Conservation (phyloP, 257 asterid genomes). For the Anisodus acutangulus region DNA sequence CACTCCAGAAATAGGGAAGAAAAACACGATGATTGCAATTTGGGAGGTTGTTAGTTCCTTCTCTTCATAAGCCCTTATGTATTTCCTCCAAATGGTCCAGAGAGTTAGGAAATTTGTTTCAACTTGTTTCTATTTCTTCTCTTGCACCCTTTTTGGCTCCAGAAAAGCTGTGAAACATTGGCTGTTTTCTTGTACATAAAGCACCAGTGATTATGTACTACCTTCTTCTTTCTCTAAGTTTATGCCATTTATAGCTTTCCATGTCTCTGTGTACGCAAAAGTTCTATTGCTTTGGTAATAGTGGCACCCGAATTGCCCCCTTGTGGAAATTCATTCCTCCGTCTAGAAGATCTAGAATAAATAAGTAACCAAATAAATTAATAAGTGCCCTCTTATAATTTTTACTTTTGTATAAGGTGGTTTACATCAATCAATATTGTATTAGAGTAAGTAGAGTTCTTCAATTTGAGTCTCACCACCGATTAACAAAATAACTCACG, state of each 20-base stretch:
- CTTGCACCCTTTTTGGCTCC: not conserved
- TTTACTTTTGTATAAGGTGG: not conserved
- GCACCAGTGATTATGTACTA: not conserved
- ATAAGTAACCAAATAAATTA: not conserved
- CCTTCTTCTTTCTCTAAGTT: no score
- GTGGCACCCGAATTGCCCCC: not conserved
- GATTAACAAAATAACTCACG: not conserved
- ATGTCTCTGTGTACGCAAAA: no score
- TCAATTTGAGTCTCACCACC: not conserved
- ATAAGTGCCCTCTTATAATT: not conserved
- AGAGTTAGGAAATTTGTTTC: not conserved
- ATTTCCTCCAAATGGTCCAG: not conserved
- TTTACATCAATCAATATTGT: not conserved
- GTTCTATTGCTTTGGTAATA: no score
- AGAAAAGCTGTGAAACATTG: not conserved
- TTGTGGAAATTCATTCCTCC: not conserved
- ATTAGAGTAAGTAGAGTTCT: constrained; percentile 16
- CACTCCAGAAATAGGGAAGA: not conserved
- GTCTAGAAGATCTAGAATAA: not conserved
- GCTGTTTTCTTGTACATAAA: not conserved
- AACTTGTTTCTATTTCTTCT: not conserved
- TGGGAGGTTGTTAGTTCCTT: not conserved
- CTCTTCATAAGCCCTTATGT: not conserved
- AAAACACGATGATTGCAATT: not conserved
- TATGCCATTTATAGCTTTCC: no score